Conservation (phyloP, 176 grass and related monocot genomes). For the Luzula sylvatica region DNA sequence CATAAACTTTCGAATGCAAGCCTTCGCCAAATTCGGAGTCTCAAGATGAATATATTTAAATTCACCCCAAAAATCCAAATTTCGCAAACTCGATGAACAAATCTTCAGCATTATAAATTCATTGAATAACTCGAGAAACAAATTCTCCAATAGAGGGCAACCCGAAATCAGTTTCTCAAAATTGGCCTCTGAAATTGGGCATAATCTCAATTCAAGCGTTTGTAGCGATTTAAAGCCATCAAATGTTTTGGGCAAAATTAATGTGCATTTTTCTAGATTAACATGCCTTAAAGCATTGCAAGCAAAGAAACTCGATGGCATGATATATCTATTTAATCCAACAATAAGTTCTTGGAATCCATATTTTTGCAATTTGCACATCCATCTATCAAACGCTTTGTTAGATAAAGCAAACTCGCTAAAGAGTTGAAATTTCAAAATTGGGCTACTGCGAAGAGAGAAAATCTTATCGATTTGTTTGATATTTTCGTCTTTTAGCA, state of each 20-base stretch:
- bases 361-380: slow-evolving; percentile 11
- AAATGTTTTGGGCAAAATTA: slow-evolving; percentile 16
- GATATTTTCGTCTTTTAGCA: not conserved
- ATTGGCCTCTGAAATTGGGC: slow-evolving; percentile 13
- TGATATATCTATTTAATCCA: slow-evolving; percentile 13
- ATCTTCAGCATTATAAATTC: slow-evolving; percentile 19
- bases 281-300: slow-evolving; percentile 14
- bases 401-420: not conserved
- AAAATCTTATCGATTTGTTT: slow-evolving; percentile 1
- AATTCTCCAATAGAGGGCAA: slow-evolving; percentile 14
- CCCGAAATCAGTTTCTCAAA: slow-evolving; percentile 20
- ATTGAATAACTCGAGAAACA: slow-evolving; percentile 17
- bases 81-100: slow-evolving; percentile 11
- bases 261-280: slow-evolving; percentile 16
- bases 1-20: slow-evolving; percentile 15
- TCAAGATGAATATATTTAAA: slow-evolving; percentile 20
- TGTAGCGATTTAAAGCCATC: slow-evolving; percentile 18
- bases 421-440: not conserved
- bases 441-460: not conserved
- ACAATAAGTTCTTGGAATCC: slow-evolving; percentile 17
- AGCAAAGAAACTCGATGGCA: slow-evolving; percentile 15
- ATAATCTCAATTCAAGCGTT: slow-evolving; percentile 18
- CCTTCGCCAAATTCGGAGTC: not conserved
- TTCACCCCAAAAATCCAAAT: slow-evolving; percentile 22
- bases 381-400: slow-evolving; percentile 11